Percentiles rank a stretch among this genome's conserved stretches.
Conservation (phyloP, 345 rosid genomes). For the Luvunga scandens region DNA sequence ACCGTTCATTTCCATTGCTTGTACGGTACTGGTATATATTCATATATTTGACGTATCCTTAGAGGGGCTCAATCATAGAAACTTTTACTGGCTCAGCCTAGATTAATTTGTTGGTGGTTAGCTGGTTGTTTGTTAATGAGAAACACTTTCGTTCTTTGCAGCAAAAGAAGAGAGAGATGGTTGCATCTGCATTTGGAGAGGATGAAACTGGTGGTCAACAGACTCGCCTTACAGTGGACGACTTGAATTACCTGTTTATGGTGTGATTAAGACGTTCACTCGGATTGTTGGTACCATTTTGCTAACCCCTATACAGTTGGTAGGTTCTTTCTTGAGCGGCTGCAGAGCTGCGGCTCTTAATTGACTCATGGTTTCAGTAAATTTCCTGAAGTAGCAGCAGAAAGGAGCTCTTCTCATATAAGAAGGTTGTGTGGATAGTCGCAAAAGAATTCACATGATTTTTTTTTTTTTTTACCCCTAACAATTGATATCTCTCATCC, state of each 20-base stretch:
- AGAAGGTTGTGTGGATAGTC: conserved; percentile 2
- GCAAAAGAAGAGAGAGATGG: conserved; percentile 96
- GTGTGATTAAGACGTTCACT: conserved; percentile 37
- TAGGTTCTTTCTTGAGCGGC: conserved; percentile 23
- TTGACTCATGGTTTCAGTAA: conserved; percentile 4
- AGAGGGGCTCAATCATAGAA: not conserved
- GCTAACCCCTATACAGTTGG: conserved; percentile 24
- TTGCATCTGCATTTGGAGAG: conserved; percentile 93
- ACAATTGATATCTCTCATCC: conserved; percentile 8
- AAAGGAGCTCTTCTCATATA: not conserved
- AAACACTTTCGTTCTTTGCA: conserved; percentile 24
- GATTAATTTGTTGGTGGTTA: not conserved
- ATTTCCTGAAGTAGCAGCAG: not conserved
- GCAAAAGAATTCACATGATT: conserved; percentile 6
- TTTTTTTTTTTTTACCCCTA: not conserved
- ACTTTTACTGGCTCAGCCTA: not conserved
- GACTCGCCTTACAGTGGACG: conserved; percentile 83
- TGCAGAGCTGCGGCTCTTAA: not conserved
- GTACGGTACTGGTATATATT: not conserved
- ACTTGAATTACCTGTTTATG: conserved; percentile 81
- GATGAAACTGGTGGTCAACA: conserved; percentile 71
- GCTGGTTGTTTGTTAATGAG: not conserved
- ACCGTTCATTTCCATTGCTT: not conserved
- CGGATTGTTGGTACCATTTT: conserved; percentile 12
- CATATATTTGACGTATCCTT: not conserved